Conservation (phyloP, 1,139 yeast genomes). For the Scheffersomyces quercinus region DNA sequence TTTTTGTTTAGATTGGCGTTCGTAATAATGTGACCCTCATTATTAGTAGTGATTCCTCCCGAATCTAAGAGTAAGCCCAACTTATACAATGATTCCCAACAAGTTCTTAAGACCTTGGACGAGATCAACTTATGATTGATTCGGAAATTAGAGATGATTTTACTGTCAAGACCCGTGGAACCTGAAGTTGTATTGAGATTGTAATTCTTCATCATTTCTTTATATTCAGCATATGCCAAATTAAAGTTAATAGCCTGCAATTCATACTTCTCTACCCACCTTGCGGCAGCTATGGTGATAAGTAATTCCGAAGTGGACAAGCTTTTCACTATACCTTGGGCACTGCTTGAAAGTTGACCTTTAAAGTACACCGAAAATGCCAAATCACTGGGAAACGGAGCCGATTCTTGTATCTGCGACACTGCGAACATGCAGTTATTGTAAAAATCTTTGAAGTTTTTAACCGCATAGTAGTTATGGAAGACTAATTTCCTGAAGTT, state of each 20-base stretch:
- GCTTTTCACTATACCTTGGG: constrained; percentile 37
- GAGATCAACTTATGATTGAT: constrained; percentile 50
- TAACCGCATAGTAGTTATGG: constrained; percentile 58
- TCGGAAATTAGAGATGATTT: constrained; percentile 33
- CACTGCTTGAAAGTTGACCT: constrained; percentile 22
- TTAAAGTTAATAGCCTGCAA: constrained; percentile 67
- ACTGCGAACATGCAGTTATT: constrained; percentile 52
- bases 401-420: constrained; percentile 21
- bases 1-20: constrained; percentile 33
- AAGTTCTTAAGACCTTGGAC: constrained; percentile 46
- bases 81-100: constrained; percentile 54
- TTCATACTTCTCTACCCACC: constrained; percentile 63
- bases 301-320: constrained; percentile 71
- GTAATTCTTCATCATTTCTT: constrained; percentile 49
- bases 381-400: constrained; percentile 35
- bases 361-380: constrained; percentile 25
- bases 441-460: constrained; percentile 58
- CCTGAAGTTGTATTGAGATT: constrained; percentile 39
- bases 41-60: constrained; percentile 30
- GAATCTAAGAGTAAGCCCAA: constrained; percentile 39
- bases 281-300: constrained; percentile 69
- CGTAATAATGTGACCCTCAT: constrained; percentile 32
- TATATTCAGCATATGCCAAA: constrained; percentile 75
- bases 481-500: constrained; percentile 25
- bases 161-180: constrained; percentile 32